Evolutionary conservation across 148 eudicot species (phyloP), one percentile per base, ranked within the genome.

Genomic region (Cornus florida): DNA sequence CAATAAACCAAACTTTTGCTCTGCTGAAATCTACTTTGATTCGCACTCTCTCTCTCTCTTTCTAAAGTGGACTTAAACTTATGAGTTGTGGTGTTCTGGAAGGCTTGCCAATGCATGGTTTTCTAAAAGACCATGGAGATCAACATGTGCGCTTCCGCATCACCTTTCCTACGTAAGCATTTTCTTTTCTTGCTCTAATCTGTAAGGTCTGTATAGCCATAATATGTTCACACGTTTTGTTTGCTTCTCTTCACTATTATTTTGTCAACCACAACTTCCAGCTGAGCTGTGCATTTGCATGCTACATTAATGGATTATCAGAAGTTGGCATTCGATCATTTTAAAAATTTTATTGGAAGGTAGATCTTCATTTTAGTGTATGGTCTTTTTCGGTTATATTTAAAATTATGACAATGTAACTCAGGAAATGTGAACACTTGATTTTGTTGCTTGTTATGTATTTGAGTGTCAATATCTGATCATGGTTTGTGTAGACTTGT

Each of bases 91-190:
- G 57, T 70, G 71, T 80, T 83, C 53, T 79, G 56, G 72, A 89
- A 95, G 99, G 98, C 82, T 80, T 95, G 85, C 99, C 97, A 64
- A 93, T 80, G 79, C 90, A 82, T 81, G 97, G 99, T 62, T 38
- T 88, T 81, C 79, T 93, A 65, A 78, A 87, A 69, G 88, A 86
- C 79, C 91, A 86, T 70, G 98, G 99, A 67, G 92, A 95, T 86
- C 97, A 90, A 82, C 84, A 85, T 74, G 93, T 95, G 60, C 92
- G 96, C 32, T 95, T 95, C 74, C 84, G 97, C 38, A 82, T 95
- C 71, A 87, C 81, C 50, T 89, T 95, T 69, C 99, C 99, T 14
- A 78, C 56, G 99, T 93, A 88, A 88, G 97, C 46, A 33, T 84
- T 14, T 39, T 70, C 46, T 35, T 32, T 69, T 70, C 24, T 65